Evolutionary conservation across 1,284 basidiomycete species (phyloP), one percentile per base, ranked within the genome.

Genomic region (Cryptococcus sp.): DNA sequence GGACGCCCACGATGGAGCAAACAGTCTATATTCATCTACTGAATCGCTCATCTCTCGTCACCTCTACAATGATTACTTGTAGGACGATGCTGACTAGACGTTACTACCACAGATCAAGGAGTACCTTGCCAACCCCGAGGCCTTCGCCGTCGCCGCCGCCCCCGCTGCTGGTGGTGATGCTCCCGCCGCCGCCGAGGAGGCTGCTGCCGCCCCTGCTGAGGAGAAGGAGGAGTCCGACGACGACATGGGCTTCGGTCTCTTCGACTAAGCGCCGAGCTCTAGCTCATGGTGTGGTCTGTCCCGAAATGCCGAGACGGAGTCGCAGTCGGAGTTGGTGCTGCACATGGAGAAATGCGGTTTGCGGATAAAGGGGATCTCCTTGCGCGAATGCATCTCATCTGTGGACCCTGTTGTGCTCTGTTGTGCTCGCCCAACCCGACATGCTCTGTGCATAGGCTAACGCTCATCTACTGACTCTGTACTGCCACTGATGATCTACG

Each of bases 41-140:
- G 70, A 73, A 51, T 48, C 50, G 25, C 20, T 42, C 16, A 50
- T 46, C 27, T 60, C 39, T 49, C 39, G 35, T 22, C 51, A 51
- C 23, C 50, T 50, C 23, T 50, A 38, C 8, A 47, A 40, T 5
- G 10, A 8, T 19, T 40, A 46, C 3, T 4, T 35, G 30, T 35
- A 30, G n/a, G 17, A 25, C 38, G n/a, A 49, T n/a, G 39, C 27
- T 52, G 48, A 51, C 42, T 47, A 16, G 47, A 27, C 65, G 55
- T 66, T 53, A 50, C 16, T n/a, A 50, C 47, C 23, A 54, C 65
- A 94, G 92, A 86, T 89, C 82, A 97, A 97, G 85, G 94, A 91
- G 79, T 91, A 88, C 82, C 87, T 98, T 69, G 94, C 89, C 78
- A 96, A 98, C 85, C 94, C 94, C 59, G 93, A 96, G 66, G 94